Evolutionary conservation across 139 green algal species (phyloP), one percentile per base, ranked within the genome.

Genomic region (Protoeuglena noctilucae): DNA sequence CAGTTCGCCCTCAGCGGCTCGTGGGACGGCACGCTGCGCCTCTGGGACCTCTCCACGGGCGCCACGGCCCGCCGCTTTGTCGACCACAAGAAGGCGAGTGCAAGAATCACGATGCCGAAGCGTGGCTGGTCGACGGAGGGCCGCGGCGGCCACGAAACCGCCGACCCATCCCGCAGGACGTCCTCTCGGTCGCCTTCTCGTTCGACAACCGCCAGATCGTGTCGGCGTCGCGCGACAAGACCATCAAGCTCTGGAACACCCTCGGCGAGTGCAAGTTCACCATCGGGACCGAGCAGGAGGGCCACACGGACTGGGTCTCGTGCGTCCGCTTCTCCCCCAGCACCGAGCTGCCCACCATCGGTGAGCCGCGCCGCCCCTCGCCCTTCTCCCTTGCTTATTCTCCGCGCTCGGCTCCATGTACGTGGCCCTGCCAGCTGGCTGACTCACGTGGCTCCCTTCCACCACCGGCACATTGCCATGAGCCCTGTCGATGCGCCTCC

Each of bases 181-280:
- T 99, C 22, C 80, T 99, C 54, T 90, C 74, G 59, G 91, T 99
- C 0, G 92, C 92, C 41, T 97, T 99, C 84, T 94, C 80, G 45
- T 84, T 93, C n/a, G 92, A 99, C 81, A 97, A 99, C 85, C 75
- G 91, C 59, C 84, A 93, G 81, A 99, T 99, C 65, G 87, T 99
- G 61, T 95, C 84, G 22, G 91, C 85, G 48, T 87, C 86, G 6
- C 83, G 89, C 40, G 87, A 95, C 77, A 92, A 86, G 75, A 93
- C 83, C 54, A 95, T 97, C 80, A 89, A 89, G 74, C 81, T 95
- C 66, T 97, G 89, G 87, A 95, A 96, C 84, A 96, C 88, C 25
- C 73, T 96, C 49, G 91, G 88, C 51, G 91, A 99, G 84, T 99
- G 91, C 86, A 99, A 99, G 80, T 96, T 94, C 87, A 96, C 83